Percentiles rank a stretch among this genome's conserved stretches.
Evolutionary conservation across 495 filamentous ascomycete species (phyloP).

Genomic region (Penicillium pulvis): DNA sequence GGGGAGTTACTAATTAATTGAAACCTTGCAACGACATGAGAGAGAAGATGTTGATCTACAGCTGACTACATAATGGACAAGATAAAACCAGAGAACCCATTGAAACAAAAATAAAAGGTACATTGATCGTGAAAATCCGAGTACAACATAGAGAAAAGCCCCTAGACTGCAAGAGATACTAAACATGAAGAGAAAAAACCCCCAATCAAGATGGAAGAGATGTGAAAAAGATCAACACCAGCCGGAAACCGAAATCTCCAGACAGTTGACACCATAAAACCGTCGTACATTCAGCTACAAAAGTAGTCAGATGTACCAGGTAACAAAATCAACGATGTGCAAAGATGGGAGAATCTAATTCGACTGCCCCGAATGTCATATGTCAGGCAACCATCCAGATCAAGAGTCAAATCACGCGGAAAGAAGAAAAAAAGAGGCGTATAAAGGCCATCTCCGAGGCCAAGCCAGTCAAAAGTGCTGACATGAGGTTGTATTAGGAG

Average conservation of each 20-base stretch:
- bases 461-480: background rate
- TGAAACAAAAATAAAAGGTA: slow-evolving; percentile 25
- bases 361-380: background rate
- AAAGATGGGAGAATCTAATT: background rate
- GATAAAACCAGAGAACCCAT: background rate
- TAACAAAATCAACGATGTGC: background rate
- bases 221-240: background rate
- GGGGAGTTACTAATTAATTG: no score
- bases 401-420: slow-evolving; percentile 2
- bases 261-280: background rate
- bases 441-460: slow-evolving; percentile 6
- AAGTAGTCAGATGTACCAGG: background rate
- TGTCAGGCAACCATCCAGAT: background rate
- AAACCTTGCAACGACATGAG: background rate
- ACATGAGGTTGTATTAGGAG: slow-evolving; percentile 6
- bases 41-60: background rate
- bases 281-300: background rate
- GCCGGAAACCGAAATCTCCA: background rate
- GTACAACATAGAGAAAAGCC: slow-evolving; percentile 18
- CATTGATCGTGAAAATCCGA: slow-evolving; percentile 23
- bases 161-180: slow-evolving; percentile 16
- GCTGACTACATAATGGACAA: background rate
- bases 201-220: slow-evolving; percentile 8
- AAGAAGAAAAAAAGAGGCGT: slow-evolving; percentile 1
- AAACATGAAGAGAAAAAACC: slow-evolving; percentile 15